phyloP scores from a whole-genome alignment of 306 rosid genomes.

The Myrica gale region DNA sequence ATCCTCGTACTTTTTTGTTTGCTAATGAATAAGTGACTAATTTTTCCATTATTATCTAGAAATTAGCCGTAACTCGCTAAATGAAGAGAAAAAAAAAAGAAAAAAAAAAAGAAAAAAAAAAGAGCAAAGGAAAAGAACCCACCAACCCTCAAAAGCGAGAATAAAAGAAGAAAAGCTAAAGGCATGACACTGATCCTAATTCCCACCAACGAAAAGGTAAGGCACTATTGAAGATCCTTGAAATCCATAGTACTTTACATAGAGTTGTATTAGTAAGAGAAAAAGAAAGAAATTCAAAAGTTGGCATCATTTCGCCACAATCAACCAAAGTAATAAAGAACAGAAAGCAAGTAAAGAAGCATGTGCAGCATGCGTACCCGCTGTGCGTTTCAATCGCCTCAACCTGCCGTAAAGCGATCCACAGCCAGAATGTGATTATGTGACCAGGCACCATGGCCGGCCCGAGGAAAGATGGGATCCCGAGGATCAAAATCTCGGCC shows the following conservation, averaged over 20 bases:
- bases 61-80: not conserved
- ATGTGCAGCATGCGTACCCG: slow-evolving; percentile 54
- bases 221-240: slow-evolving; percentile 44
- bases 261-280: slow-evolving; percentile 22
- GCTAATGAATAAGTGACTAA: not conserved
- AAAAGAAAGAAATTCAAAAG: slow-evolving; percentile 31
- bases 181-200: slow-evolving; percentile 28
- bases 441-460: slow-evolving; percentile 86
- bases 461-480: slow-evolving; percentile 75
- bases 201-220: slow-evolving; percentile 37
- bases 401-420: slow-evolving; percentile 73
- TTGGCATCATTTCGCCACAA: slow-evolving; percentile 33
- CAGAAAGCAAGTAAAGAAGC: slow-evolving; percentile 1
- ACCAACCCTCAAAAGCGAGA: not conserved
- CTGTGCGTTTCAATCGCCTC: slow-evolving; percentile 87
- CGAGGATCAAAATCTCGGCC: slow-evolving; percentile 77
- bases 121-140: slow-evolving; percentile 7
- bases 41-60: not conserved
- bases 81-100: not conserved
- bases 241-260: slow-evolving; percentile 46
- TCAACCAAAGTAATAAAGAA: slow-evolving; percentile 24
- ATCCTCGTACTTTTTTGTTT: not conserved
- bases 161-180: slow-evolving; percentile 9
- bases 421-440: slow-evolving; percentile 73
- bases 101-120: not conserved